These are phyloP conservation scores for Furcasterigmium furcatum DNA, from an alignment of 2,329 filamentous ascomycete genomes.

Conservation along the genomic window DNA sequence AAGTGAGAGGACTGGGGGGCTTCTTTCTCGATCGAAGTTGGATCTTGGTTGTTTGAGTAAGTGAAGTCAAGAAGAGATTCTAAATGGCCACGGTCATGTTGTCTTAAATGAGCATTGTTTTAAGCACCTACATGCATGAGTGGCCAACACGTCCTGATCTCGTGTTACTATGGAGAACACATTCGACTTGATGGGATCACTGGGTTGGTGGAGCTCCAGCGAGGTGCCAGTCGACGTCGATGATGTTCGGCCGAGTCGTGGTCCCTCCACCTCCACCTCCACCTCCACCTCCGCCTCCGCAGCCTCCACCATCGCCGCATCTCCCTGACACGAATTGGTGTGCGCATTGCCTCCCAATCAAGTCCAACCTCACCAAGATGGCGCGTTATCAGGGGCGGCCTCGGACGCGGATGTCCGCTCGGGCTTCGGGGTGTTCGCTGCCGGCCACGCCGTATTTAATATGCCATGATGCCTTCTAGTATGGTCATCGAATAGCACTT, in stretches of 20 bases:
- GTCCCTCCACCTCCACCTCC: neutral
- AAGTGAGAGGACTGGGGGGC: too few relatives aligned
- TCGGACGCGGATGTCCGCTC: neutral
- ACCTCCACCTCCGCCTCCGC: constrained; percentile 1
- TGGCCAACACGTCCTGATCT: too few relatives aligned
- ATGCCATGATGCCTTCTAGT: neutral
- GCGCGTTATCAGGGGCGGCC: neutral
- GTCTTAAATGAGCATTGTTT: neutral
- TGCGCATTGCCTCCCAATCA: neutral
- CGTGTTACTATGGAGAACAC: too few relatives aligned
- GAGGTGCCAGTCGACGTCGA: neutral
- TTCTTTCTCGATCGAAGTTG: neutral
- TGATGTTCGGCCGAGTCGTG: neutral
- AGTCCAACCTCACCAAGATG: neutral
- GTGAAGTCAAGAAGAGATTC: neutral
- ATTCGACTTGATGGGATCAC: neutral
- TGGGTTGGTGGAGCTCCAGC: neutral
- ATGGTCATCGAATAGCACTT: neutral
- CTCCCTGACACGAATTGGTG: neutral
- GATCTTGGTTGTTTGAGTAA: neutral
- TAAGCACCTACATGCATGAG: neutral
- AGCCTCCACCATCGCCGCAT: neutral
- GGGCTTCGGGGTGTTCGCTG: neutral
- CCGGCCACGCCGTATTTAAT: neutral
- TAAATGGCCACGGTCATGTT: neutral